Conservation (phyloP, 2,329 filamentous ascomycete species). For the Aureobasidium subglaciale region DNA sequence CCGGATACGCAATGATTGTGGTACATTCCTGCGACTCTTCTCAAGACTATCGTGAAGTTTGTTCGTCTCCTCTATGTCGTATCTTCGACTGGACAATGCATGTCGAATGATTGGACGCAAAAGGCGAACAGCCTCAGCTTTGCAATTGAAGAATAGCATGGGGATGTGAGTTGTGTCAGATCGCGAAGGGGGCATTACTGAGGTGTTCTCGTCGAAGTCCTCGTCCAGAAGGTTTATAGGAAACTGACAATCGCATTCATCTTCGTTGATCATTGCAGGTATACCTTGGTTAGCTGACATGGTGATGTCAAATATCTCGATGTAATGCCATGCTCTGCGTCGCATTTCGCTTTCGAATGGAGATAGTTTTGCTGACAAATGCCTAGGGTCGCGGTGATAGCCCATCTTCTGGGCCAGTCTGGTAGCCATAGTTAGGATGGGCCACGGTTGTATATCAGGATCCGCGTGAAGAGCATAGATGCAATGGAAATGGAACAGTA, state of each 20-base stretch:
- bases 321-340: conserved; percentile 10
- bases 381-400: conserved; percentile 16
- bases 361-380: conserved; percentile 6
- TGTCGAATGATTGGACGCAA: conserved; percentile 1
- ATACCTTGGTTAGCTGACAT: conserved; percentile 14
- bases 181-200: conserved; percentile 1
- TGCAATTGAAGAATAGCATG: conserved; percentile 7
- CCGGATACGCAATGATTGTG: conserved; percentile 23
- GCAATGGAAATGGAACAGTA: conserved; percentile 1
- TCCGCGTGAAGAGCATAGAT: background rate
- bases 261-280: conserved; percentile 10
- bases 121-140: background rate
- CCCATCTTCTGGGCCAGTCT: conserved; percentile 15
- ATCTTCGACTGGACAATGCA: background rate
- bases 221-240: conserved; percentile 13
- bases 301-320: conserved; percentile 9
- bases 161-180: conserved; percentile 4
- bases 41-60: conserved; percentile 16
- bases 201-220: conserved; percentile 15
- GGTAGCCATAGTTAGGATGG: conserved; percentile 2
- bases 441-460: conserved; percentile 1
- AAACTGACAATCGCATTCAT: conserved; percentile 5
- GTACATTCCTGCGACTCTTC: conserved; percentile 17
- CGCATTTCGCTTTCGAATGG: conserved; percentile 18
- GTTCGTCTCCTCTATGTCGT: conserved; percentile 15